These are phyloP conservation scores for Fusarium bactridioides DNA, from an alignment of 2,329 filamentous ascomycete genomes.

Conservation along the genomic window DNA sequence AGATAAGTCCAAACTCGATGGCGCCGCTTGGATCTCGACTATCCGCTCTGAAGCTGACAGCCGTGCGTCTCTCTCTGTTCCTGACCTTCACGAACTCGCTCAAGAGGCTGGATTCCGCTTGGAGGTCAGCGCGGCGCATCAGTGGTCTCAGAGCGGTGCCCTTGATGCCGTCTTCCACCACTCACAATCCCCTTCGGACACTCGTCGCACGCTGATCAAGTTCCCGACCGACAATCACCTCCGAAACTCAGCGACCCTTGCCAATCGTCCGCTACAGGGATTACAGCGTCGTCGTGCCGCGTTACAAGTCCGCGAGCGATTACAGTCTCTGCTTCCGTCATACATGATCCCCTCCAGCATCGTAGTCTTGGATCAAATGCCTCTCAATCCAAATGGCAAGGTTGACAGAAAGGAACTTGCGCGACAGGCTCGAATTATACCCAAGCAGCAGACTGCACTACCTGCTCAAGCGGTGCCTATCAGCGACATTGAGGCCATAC, in stretches of 20 bases:
- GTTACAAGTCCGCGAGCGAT: not conserved
- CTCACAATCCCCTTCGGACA: fast-evolving
- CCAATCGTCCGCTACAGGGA: slow-evolving; percentile 27
- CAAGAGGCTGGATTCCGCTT: not conserved
- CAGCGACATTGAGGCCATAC: not conserved
- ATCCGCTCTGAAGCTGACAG: not conserved
- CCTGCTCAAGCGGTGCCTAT: not conserved
- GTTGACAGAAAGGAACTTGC: slow-evolving; percentile 32
- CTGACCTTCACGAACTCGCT: not conserved
- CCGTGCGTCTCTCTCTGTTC: not conserved
- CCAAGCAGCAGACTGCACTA: not conserved
- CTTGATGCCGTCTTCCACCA: not conserved
- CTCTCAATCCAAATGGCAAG: slow-evolving; percentile 40
- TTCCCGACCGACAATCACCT: not conserved
- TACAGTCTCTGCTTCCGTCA: slow-evolving; percentile 16
- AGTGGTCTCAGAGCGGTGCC: not conserved
- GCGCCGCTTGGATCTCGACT: not conserved
- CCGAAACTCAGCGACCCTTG: not conserved
- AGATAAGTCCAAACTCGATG: not conserved
- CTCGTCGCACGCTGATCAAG: not conserved
- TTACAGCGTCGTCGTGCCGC: not conserved
- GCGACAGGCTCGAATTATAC: not conserved
- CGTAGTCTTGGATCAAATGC: slow-evolving; percentile 35
- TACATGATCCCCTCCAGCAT: slow-evolving; percentile 42
- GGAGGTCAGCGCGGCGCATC: not conserved